Percentiles rank a stretch among this genome's conserved stretches.
Evolutionary conservation across 176 grass and related monocot species (phyloP).

Genomic region (Canna indica): DNA sequence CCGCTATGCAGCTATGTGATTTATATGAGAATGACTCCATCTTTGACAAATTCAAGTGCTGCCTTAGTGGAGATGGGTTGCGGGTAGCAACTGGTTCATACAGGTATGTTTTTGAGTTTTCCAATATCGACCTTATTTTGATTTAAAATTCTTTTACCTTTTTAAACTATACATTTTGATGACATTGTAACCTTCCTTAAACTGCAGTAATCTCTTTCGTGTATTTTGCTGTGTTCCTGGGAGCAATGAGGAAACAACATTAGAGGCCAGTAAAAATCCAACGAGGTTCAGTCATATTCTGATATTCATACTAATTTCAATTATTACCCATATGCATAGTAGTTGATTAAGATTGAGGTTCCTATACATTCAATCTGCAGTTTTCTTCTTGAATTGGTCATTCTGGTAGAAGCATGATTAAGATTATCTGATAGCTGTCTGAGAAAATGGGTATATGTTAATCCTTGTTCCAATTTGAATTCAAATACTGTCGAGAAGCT

Average conservation of each 20-base stretch:
- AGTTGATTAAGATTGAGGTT: neutral
- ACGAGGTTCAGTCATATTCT: conserved; percentile 44
- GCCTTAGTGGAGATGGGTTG: conserved; percentile 84
- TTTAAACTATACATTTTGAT: conserved; percentile 15
- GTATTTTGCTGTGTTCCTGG: conserved; percentile 56
- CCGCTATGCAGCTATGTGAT: conserved; percentile 68
- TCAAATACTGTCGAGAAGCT: too few relatives aligned
- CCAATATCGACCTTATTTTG: conserved; percentile 7
- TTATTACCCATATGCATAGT: neutral
- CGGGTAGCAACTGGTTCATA: conserved; percentile 92
- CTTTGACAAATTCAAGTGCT: conserved; percentile 98
- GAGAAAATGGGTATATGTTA: neutral
- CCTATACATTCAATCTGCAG: neutral
- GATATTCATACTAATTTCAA: neutral
- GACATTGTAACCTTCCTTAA: conserved; percentile 21
- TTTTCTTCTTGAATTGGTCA: neutral
- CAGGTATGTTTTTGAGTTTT: conserved; percentile 40
- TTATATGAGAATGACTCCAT: conserved; percentile 99
- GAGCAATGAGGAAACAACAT: conserved; percentile 57
- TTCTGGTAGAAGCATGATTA: neutral
- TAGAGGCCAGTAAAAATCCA: conserved; percentile 90
- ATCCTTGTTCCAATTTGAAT: too few relatives aligned
- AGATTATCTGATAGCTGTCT: neutral
- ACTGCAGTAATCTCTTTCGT: conserved; percentile 70
- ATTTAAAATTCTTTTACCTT: neutral